A percentile compares a stretch with the other conserved stretches of the same genome.
These are phyloP conservation scores for Proliferodiscus dingleyae DNA, from an alignment of 2,329 filamentous ascomycete species.

Conservation along the genomic window DNA sequence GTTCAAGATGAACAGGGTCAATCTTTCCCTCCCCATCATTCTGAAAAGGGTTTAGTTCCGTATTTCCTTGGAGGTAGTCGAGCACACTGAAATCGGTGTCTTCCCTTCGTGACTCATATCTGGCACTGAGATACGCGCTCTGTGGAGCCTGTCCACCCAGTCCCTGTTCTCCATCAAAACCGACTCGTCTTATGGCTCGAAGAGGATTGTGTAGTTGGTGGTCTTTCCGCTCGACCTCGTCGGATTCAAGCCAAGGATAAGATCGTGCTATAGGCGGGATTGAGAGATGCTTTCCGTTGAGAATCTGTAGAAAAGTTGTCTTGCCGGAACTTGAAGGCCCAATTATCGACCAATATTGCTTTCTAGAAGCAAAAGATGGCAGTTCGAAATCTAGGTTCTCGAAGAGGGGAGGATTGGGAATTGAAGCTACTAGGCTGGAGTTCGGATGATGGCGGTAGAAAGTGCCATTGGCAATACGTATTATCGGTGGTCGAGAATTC, in stretches of 20 bases:
- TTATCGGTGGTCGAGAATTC: conserved; percentile 47
- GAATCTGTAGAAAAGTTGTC: conserved; percentile 74
- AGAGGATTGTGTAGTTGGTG: conserved; percentile 51
- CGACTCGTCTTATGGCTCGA: conserved; percentile 79
- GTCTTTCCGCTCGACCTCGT: conserved; percentile 41
- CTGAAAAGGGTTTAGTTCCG: conserved; percentile 69
- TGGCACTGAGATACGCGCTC: conserved; percentile 80
- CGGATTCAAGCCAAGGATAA: conserved; percentile 71
- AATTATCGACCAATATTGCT: conserved; percentile 76
- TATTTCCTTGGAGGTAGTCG: conserved; percentile 79
- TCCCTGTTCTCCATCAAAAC: conserved; percentile 72
- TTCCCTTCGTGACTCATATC: conserved; percentile 85
- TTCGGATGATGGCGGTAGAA: conserved; percentile 76
- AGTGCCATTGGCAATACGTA: conserved; percentile 71
- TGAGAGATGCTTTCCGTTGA: conserved; percentile 71
- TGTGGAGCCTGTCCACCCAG: conserved; percentile 51
- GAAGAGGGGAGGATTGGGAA: conserved; percentile 67
- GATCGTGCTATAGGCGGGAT: conserved; percentile 70
- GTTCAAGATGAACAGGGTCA: conserved; percentile 48
- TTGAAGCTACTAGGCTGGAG: conserved; percentile 36
- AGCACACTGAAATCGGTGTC: conserved; percentile 79
- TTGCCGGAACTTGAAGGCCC: conserved; percentile 75
- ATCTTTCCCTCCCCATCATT: conserved; percentile 45
- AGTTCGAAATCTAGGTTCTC: conserved; percentile 65
- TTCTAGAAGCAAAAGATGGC: conserved; percentile 46